Evolutionary conservation across 768 basidiomycete species (phyloP).

Genomic region (Boletus rubescentipes): DNA sequence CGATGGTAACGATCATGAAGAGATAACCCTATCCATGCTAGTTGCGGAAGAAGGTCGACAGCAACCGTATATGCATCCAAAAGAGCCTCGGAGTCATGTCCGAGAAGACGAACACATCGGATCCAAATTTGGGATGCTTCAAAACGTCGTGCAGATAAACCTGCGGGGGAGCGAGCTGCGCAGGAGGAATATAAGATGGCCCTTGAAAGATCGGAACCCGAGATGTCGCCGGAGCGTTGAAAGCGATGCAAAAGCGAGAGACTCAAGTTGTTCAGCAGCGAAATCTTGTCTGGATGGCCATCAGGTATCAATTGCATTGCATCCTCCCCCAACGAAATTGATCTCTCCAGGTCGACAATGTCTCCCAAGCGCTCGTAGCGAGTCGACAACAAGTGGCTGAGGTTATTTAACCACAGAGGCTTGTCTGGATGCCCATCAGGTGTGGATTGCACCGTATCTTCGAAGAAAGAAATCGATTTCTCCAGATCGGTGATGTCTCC

Average conservation of each 20-base stretch:
- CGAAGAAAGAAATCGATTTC: background rate
- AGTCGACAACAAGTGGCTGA: no score
- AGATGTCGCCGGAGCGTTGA: no score
- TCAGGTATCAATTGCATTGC: background rate
- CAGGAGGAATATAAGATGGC: background rate
- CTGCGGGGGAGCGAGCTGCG: background rate
- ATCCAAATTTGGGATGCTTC: background rate
- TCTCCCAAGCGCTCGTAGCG: background rate
- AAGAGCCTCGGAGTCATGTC: background rate
- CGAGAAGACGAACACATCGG: background rate
- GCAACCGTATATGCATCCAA: conserved; percentile 15
- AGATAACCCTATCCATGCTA: conserved; percentile 8
- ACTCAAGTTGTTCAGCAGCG: no score
- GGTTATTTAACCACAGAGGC: no score
- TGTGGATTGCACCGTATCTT: background rate
- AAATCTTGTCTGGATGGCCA: background rate
- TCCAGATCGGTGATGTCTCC: background rate
- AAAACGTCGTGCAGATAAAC: background rate
- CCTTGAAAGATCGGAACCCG: background rate
- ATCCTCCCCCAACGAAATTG: background rate
- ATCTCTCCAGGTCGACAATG: no score
- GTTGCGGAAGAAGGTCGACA: conserved; percentile 14
- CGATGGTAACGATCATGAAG: conserved; percentile 14
- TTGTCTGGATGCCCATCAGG: background rate
- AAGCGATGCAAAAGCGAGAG: no score